Base-by-base conservation (phyloP, 2,329 filamentous ascomycete genomes). In the Ophiostoma populinum region DNA sequence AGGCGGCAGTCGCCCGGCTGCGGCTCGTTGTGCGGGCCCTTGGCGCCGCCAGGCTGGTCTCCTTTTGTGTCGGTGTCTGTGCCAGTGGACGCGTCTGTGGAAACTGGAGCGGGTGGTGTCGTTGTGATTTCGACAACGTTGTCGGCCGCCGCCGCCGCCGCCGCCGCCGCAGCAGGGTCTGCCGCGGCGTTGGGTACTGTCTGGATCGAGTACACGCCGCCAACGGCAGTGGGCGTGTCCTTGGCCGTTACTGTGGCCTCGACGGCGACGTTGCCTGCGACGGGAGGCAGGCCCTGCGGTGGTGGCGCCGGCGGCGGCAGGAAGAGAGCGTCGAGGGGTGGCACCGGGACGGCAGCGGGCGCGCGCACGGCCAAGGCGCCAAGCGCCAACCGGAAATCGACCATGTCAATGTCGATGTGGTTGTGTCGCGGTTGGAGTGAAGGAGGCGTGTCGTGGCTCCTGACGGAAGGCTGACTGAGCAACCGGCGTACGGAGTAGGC, bases 1-100 rank as follows among this genome's bases (percentile, higher is more conserved):
- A 98, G 67, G 44, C 77, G 69, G 55, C 90, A 98, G 57, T 93
- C 82, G 46, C 79, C 81, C 34, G 66, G 67, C 21, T 69, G 19
- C 17, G 38, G 35, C 13, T 22, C 12, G 19, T 35, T 27, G 35
- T 35, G 27, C 12, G 38, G 38, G 15, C 38, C 38, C 5, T 34
- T 32, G 17, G 29, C 28, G 27, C 20, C 18, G 24, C 31, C 35
- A 17, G n/a, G n/a, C n/a, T n/a, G n/a, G 18, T 13, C 28, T 9
- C 3, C 22, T 20, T 6, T 8, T 15, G 18, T n/a, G 22, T 7
- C 24, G 6, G 28, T 15, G n/a, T n/a, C 20, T 11, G 15, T 29
- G 4, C 17, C 16, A 6, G 18, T n/a, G 22, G 7, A 17, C 11
- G 28, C 12, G n/a, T n/a, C 20, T 11, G 15, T 29, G 4, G 21